Percentiles rank a stretch among this genome's conserved stretches.
Evolutionary conservation across 352 stramenopile genomes (phyloP).

Genomic region (Globisporangium paddicum): DNA sequence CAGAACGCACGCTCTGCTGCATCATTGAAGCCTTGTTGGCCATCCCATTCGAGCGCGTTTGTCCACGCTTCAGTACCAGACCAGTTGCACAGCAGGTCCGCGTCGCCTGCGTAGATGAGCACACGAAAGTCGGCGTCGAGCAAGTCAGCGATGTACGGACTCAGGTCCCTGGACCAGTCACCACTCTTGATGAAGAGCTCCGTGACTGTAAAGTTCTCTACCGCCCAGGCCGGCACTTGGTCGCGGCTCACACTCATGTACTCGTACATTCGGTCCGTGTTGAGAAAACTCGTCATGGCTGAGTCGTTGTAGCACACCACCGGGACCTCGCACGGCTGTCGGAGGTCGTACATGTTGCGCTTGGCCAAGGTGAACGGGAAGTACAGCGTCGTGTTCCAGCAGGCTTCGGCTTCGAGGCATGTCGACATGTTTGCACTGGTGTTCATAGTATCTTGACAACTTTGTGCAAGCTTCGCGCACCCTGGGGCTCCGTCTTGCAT

Average conservation of each 20-base stretch:
- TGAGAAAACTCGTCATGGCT: not conserved
- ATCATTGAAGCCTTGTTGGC: slow-evolving; percentile 80
- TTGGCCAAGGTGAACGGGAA: not conserved
- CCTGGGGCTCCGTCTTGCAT: not conserved
- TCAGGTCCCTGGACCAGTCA: slow-evolving; percentile 93
- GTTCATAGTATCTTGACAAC: not conserved
- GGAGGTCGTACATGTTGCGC: not conserved
- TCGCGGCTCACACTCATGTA: slow-evolving; percentile 36
- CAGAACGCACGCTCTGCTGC: slow-evolving; percentile 25
- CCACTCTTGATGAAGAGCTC: slow-evolving; percentile 14
- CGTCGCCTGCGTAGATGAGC: slow-evolving; percentile 95
- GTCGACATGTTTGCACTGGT: not conserved
- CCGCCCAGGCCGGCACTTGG: slow-evolving; percentile 63
- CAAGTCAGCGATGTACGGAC: slow-evolving; percentile 45
- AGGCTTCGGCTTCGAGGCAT: not conserved
- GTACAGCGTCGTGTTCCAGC: not conserved
- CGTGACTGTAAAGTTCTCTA: slow-evolving; percentile 92
- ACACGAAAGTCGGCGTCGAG: slow-evolving; percentile 72
- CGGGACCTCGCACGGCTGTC: not conserved
- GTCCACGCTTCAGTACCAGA: slow-evolving; percentile 93
- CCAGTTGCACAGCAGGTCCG: slow-evolving; percentile 63
- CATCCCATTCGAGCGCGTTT: slow-evolving; percentile 88
- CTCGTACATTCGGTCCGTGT: slow-evolving; percentile 20
- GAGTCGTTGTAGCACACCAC: slow-evolving; percentile 2
- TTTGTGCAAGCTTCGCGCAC: not conserved